Evolutionary conservation across 2,329 filamentous ascomycete genomes (phyloP).

Genomic region (Pyricularia grisea): DNA sequence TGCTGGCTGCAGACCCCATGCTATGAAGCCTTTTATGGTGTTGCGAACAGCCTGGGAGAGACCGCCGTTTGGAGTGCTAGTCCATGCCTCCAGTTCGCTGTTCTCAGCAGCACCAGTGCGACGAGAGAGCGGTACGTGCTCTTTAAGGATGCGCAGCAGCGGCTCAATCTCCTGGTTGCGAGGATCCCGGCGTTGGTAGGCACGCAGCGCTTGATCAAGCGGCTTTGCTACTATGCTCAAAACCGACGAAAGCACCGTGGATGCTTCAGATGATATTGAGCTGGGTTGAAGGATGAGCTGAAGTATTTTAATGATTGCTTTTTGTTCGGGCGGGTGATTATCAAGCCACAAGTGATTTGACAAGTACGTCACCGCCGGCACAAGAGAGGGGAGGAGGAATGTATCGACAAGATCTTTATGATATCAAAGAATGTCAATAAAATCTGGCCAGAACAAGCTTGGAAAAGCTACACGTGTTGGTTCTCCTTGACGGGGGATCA

Average conservation of each 20-base stretch:
- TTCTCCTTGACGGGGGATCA: not conserved
- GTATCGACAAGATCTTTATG: constrained; percentile 62
- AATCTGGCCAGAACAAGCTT: not conserved
- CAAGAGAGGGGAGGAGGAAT: constrained; percentile 68
- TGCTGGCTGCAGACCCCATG: constrained; percentile 54
- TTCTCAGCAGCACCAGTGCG: constrained; percentile 54
- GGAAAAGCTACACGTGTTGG: constrained; percentile 2
- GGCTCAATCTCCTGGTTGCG: constrained; percentile 61
- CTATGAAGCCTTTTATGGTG: constrained; percentile 51
- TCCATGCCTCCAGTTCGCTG: constrained; percentile 62
- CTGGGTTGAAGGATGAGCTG: constrained; percentile 62
- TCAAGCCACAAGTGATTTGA: constrained; percentile 60
- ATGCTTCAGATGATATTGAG: constrained; percentile 63
- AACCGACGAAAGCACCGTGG: constrained; percentile 60
- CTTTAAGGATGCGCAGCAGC: constrained; percentile 55
- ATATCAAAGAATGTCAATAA: too few relatives aligned
- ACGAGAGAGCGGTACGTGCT: constrained; percentile 46
- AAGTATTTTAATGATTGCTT: constrained; percentile 61
- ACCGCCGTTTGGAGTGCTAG: constrained; percentile 43
- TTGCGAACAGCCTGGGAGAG: constrained; percentile 48
- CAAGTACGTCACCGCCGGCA: constrained; percentile 65
- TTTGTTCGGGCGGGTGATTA: constrained; percentile 47
- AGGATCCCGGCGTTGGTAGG: constrained; percentile 57
- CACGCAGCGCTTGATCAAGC: constrained; percentile 56
- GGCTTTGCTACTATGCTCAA: constrained; percentile 62